These are phyloP conservation scores for Panicum virgatum DNA, from an alignment of 202 grass and related monocot species.

Conservation along the genomic window DNA sequence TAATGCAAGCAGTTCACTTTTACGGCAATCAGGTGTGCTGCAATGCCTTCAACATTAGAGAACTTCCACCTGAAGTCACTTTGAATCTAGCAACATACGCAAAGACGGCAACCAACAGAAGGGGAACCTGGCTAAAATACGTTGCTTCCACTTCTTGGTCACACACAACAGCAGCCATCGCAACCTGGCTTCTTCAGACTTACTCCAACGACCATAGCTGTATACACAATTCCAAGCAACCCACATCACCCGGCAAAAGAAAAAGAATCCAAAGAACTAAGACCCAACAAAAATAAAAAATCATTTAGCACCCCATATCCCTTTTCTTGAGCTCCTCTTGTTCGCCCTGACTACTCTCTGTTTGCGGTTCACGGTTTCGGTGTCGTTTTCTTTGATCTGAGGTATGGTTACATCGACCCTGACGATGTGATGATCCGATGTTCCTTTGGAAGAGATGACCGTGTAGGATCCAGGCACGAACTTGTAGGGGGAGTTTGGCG, in stretches of 20 bases:
- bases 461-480: slow-evolving; percentile 92
- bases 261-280: not conserved
- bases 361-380: slow-evolving; percentile 20
- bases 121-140: slow-evolving; percentile 46
- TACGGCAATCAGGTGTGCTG: slow-evolving; percentile 20
- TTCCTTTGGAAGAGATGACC: slow-evolving; percentile 88
- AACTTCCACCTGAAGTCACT: slow-evolving; percentile 24
- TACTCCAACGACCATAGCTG: slow-evolving; percentile 36
- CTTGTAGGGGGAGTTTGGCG: slow-evolving; percentile 73
- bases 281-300: not conserved
- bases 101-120: not conserved
- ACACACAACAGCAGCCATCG: slow-evolving; percentile 23
- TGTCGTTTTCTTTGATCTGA: slow-evolving; percentile 25
- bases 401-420: slow-evolving; percentile 67
- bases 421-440: slow-evolving; percentile 89
- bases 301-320: slow-evolving; percentile 56
- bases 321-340: slow-evolving; percentile 53
- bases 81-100: not conserved
- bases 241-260: not conserved
- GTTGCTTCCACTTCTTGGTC: slow-evolving; percentile 36
- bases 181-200: slow-evolving; percentile 28
- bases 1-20: not conserved
- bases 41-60: slow-evolving; percentile 12
- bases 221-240: slow-evolving; percentile 39
- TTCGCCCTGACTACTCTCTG: slow-evolving; percentile 64